Evolutionary conservation across 2,329 filamentous ascomycete genomes (phyloP), one percentile per base, ranked within the genome.

Genomic region (Metarhizium brunneum): DNA sequence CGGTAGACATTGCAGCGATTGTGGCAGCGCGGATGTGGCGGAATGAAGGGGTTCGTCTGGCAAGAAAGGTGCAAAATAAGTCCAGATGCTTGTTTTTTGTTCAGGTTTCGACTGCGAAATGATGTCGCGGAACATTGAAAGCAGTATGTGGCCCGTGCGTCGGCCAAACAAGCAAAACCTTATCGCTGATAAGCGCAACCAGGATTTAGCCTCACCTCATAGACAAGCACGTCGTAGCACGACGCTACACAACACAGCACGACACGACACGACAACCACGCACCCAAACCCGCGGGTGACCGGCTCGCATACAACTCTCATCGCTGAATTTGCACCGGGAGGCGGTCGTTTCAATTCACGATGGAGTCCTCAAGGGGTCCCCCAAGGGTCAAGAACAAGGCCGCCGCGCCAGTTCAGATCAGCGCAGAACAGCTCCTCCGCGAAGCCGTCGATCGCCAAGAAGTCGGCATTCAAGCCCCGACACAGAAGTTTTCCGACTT

Each of bases 321-420:
- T 43, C 16, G 2, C 10, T 18, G 40, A 43, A 43, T 43, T 43
- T 14, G 16, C 14, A n/a, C 14, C n/a, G 40, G 40, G n/a, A 43
- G 40, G 11, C 13, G 7, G 7, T 36, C 35, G 7, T 36, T 36
- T 16, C 38, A 29, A 1, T n/a, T 32, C 71, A 82, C 59, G 61
- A 96, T 97, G 92, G 92, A 97, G 79, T 84, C 87, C 56, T 86
- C 88, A 63, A 87, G 92, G 61, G 94, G 92, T 65, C 92, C 94
- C 57, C 92, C 94, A 13, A 81, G 91, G 82, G 94, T 99, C 79
- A 97, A 97, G 74, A 97, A 99, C 80, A 99, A 99, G 87, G 90
- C 89, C 62, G 82, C 94, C 1, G 92, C 92, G 75, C 90, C 87
- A 45, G 78, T 88, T 56, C 87, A 97, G 75, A 96, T 99, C 70